Base-by-base conservation (phyloP, 441 rosid species). In the Aleurites moluccanus region DNA sequence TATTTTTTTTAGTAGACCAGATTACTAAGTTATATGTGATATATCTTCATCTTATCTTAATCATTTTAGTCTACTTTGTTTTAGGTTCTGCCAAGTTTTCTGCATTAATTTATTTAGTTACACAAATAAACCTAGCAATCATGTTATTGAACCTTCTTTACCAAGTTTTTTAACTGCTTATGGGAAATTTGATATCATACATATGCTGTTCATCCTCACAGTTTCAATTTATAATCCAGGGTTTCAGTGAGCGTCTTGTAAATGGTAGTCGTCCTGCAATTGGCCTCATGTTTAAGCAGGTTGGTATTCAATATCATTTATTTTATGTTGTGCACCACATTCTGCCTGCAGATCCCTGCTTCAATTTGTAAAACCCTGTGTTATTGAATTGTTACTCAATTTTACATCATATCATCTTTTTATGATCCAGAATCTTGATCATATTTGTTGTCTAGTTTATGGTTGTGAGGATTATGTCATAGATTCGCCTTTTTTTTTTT, bases 211-310 rank as follows among this genome's bases (percentile, higher is more conserved):
- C 81, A 67, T 74, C 59, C 76, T 77, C 66, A 74, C 73, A 67
- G 73, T 75, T 57, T 78, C 77, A 13, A 38, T 60, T 80, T 82
- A 50, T 81, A 67, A 75, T 82, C 70, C 90, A 92, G 98, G 98
- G 98, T 63, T 92, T 92, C 81, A 93, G 87, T 42, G 98, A 89
- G 85, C 96, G 92, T 65, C 96, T 91, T 80, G 98, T 87, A 61
- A 92, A 90, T 35, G 83, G 85, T 25, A 90, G 95, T 78, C 96
- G 97, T 75, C 99, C 99, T 65, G 83, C 83, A 75, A 85, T 95
- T 69, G 98, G 98, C 72, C 85, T 83, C 78, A 92, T 95, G 98
- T 95, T 95, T 82, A 95, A 95, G 87, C 88, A 86, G 99, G 99
- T 94, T 74, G 72, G 87, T 82, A 70, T 56, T 69, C 33, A 33